Evolutionary conservation across 106 monocot species (phyloP).

Genomic region (Acorus calamus): DNA sequence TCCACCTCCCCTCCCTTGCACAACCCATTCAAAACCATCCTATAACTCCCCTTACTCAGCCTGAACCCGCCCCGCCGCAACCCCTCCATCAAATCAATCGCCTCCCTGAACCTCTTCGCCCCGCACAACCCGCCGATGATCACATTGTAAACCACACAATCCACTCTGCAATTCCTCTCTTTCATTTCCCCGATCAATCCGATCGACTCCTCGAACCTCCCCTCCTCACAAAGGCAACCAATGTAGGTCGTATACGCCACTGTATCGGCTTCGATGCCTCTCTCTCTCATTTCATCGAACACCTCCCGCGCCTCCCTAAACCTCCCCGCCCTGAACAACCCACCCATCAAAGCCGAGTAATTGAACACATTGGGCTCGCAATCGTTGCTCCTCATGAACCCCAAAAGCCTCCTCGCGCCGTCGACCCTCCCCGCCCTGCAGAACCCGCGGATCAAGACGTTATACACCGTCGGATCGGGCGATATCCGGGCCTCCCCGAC

Average conservation of each 20-base stretch:
- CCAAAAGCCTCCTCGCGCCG: conserved; percentile 41
- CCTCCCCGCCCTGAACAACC: conserved; percentile 47
- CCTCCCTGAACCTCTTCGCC: conserved; percentile 46
- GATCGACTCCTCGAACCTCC: conserved; percentile 58
- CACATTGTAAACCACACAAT: conserved; percentile 55
- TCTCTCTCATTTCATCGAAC: conserved; percentile 55
- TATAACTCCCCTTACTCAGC: conserved; percentile 71
- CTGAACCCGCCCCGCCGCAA: conserved; percentile 39
- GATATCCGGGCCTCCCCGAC: conserved; percentile 53
- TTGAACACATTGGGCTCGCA: conserved; percentile 76
- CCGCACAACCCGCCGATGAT: conserved; percentile 67
- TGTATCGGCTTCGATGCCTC: conserved; percentile 32
- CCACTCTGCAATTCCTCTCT: conserved; percentile 36
- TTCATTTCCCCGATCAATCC: conserved; percentile 64
- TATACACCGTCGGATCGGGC: conserved; percentile 63
- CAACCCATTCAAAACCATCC: conserved; percentile 77
- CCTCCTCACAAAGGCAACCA: conserved; percentile 39
- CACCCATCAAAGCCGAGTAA: conserved; percentile 69
- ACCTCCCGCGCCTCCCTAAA: conserved; percentile 46
- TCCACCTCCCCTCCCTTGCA: conserved; percentile 40
- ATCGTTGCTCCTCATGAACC: conserved; percentile 67
- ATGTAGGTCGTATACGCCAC: conserved; percentile 70
- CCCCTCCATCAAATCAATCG: conserved; percentile 44
- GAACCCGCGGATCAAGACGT: conserved; percentile 73
- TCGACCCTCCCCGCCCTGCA: conserved; percentile 54